phyloP scores from a whole-genome alignment of 768 basidiomycete species.

The Termitomyces eurrhizus region DNA sequence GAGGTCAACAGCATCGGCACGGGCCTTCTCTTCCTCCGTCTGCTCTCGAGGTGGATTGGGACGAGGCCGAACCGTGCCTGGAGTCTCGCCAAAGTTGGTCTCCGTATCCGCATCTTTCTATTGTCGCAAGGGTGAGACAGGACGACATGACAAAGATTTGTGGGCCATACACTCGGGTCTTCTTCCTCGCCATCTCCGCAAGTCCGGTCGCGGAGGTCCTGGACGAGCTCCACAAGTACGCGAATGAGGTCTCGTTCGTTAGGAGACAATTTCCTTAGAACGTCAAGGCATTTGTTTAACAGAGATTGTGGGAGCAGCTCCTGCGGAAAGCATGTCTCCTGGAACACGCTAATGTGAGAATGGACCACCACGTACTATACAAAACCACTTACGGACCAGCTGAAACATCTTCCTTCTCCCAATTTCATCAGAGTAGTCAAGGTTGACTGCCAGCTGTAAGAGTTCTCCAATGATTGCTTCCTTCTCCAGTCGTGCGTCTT shows the following conservation, averaged over 20 bases:
- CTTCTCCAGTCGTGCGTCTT: conserved; percentile 45
- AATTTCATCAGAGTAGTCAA: conserved; percentile 92
- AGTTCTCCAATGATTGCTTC: conserved; percentile 80
- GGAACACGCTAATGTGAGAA: conserved; percentile 2
- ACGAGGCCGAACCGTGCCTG: conserved; percentile 19
- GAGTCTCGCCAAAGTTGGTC: conserved; percentile 25
- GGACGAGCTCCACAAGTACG: conserved; percentile 83
- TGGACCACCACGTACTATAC: neutral
- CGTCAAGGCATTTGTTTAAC: conserved; percentile 75
- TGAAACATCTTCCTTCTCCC: conserved; percentile 86
- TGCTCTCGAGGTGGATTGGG: conserved; percentile 32
- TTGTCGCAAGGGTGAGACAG: neutral
- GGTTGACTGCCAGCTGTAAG: conserved; percentile 68
- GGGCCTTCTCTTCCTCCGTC: conserved; percentile 55
- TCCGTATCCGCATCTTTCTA: conserved; percentile 21
- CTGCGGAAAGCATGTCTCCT: conserved; percentile 82
- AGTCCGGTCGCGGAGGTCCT: conserved; percentile 64
- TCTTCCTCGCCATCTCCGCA: conserved; percentile 36
- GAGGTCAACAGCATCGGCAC: conserved; percentile 62
- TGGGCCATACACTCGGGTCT: conserved; percentile 19
- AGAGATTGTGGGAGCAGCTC: conserved; percentile 65
- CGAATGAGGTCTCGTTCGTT: conserved; percentile 84
- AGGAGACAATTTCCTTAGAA: conserved; percentile 66
- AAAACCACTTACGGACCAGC: conserved; percentile 64
- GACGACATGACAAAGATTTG: neutral